phyloP scores from a whole-genome alignment of 2,329 filamentous ascomycete genomes.

The Aspergillus neoniger region DNA sequence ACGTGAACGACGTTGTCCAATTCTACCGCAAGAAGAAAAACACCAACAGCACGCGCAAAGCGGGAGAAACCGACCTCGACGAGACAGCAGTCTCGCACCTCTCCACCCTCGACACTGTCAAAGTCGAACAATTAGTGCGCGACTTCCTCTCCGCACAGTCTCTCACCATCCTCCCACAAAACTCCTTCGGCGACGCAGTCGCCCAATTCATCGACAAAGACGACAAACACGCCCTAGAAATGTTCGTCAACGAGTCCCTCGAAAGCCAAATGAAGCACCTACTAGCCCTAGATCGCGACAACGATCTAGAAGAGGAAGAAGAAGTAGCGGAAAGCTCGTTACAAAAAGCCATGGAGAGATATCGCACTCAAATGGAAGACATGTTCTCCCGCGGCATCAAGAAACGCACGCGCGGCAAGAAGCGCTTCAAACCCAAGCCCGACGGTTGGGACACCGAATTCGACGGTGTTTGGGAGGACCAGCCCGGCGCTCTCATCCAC shows the following conservation, averaged over 20 bases:
- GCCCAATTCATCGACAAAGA: constrained; percentile 92
- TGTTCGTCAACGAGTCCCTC: constrained; percentile 73
- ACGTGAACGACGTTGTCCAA: constrained; percentile 88
- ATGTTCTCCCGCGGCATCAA: constrained; percentile 67
- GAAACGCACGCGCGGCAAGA: constrained; percentile 55
- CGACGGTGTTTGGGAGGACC: constrained; percentile 82
- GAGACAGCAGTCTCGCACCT: constrained; percentile 62
- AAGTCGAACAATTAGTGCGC: constrained; percentile 83
- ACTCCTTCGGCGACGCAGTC: constrained; percentile 89
- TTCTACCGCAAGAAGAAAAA: constrained; percentile 86
- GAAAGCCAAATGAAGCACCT: constrained; percentile 70
- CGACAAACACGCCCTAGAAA: constrained; percentile 87
- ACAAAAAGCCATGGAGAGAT: constrained; percentile 70
- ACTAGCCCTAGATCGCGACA: constrained; percentile 65
- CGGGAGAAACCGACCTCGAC: constrained; percentile 60
- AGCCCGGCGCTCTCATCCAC: constrained; percentile 65
- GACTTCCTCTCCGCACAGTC: constrained; percentile 87
- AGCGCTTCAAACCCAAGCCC: constrained; percentile 73
- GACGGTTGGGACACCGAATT: constrained; percentile 85
- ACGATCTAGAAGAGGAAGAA: constrained; percentile 68
- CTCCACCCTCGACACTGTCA: constrained; percentile 70
- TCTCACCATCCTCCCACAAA: constrained; percentile 88
- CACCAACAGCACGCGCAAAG: constrained; percentile 46
- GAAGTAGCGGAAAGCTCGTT: constrained; percentile 66
- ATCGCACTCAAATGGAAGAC: constrained; percentile 69